Conservation (phyloP, 768 basidiomycete genomes). For the Tephrocybe sp. region DNA sequence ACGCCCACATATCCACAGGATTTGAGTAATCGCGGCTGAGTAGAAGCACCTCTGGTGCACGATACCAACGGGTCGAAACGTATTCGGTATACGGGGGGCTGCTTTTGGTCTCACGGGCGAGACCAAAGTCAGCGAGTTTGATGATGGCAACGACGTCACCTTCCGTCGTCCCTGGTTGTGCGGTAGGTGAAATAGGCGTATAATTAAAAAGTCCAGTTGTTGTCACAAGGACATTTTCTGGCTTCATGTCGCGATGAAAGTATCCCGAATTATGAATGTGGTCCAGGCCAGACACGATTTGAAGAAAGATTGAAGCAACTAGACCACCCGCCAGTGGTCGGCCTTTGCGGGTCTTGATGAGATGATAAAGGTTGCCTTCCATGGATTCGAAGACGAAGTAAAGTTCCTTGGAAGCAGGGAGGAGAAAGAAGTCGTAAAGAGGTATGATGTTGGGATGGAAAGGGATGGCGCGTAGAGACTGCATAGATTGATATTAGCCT, state of each 20-base stretch:
- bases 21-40: slow-evolving; percentile 92
- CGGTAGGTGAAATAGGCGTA: slow-evolving; percentile 70
- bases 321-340: slow-evolving; percentile 96
- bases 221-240: slow-evolving; percentile 97
- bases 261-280: slow-evolving; percentile 93
- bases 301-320: slow-evolving; percentile 91
- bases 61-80: slow-evolving; percentile 99
- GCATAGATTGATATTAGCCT: slow-evolving; percentile 19
- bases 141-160: slow-evolving; percentile 96
- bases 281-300: slow-evolving; percentile 86
- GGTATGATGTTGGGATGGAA: slow-evolving; percentile 98
- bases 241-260: slow-evolving; percentile 99
- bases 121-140: slow-evolving; percentile 97
- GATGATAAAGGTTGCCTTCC: slow-evolving; percentile 99
- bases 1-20: slow-evolving; percentile 99
- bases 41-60: slow-evolving; percentile 94
- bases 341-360: slow-evolving; percentile 96
- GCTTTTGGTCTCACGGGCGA: slow-evolving; percentile 87
- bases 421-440: slow-evolving; percentile 97
- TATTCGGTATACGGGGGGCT: slow-evolving; percentile 97
- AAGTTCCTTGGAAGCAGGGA: slow-evolving; percentile 93
- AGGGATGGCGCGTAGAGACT: slow-evolving; percentile 94
- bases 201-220: slow-evolving; percentile 96
- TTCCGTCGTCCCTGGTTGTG: slow-evolving; percentile 59
- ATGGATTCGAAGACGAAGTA: slow-evolving; percentile 99